Percentiles rank a stretch among this genome's conserved stretches.
These are phyloP conservation scores for Talaromyces sp. DNA, from an alignment of 2,329 filamentous ascomycete species.

Conservation along the genomic window DNA sequence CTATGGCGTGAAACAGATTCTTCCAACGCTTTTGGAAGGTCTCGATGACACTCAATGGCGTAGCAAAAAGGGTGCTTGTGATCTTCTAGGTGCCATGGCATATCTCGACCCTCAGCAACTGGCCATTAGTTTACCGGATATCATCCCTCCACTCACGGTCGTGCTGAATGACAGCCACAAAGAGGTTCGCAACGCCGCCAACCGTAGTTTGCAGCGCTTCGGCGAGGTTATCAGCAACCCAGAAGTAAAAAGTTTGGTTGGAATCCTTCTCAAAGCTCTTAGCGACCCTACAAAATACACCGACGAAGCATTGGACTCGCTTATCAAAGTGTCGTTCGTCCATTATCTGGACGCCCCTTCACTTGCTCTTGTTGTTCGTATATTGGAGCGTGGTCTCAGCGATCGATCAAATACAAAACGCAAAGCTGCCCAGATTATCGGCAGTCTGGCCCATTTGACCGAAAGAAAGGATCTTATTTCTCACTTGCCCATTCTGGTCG, in stretches of 20 bases:
- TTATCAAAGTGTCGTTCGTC: slow-evolving; percentile 97
- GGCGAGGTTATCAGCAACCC: slow-evolving; percentile 98
- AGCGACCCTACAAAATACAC: slow-evolving; percentile 98
- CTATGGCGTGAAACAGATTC: slow-evolving; percentile 88
- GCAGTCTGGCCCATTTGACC: slow-evolving; percentile 91
- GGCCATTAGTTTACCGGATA: slow-evolving; percentile 84
- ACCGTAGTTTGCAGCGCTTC: slow-evolving; percentile 93
- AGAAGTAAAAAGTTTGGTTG: slow-evolving; percentile 88
- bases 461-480: slow-evolving; percentile 90
- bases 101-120: slow-evolving; percentile 96
- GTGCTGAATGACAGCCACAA: slow-evolving; percentile 98
- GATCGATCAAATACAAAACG: slow-evolving; percentile 93
- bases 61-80: slow-evolving; percentile 96
- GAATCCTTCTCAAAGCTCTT: slow-evolving; percentile 87
- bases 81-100: slow-evolving; percentile 95
- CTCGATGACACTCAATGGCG: slow-evolving; percentile 95
- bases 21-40: slow-evolving; percentile 85
- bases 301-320: slow-evolving; percentile 82
- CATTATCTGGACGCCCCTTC: slow-evolving; percentile 98
- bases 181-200: slow-evolving; percentile 85
- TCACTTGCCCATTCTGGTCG: slow-evolving; percentile 86
- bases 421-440: slow-evolving; percentile 95
- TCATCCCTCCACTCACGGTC: slow-evolving; percentile 89
- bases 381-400: slow-evolving; percentile 83
- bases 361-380: slow-evolving; percentile 87